Evolutionary conservation across 2,329 filamentous ascomycete genomes (phyloP).

Genomic region (Diaporthe longicolla): DNA sequence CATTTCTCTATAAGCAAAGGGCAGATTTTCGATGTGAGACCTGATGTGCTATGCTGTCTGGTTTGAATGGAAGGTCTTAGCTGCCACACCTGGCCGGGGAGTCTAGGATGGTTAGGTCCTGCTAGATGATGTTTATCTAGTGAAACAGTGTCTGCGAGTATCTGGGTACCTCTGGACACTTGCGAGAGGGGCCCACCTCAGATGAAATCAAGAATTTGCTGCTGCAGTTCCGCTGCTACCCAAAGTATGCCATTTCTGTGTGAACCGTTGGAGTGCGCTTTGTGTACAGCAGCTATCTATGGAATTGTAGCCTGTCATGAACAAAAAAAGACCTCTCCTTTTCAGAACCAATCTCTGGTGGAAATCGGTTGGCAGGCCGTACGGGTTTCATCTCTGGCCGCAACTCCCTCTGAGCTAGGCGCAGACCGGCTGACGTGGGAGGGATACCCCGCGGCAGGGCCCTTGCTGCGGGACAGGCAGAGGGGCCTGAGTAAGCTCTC

Average conservation of each 20-base stretch:
- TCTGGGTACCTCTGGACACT: constrained; percentile 3
- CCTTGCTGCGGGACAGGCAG: constrained; percentile 31
- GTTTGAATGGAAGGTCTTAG: background rate
- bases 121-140: background rate
- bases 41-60: background rate
- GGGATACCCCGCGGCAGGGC: constrained; percentile 36
- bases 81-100: background rate
- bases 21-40: background rate
- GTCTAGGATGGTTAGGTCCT: background rate
- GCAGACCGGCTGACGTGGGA: constrained; percentile 22
- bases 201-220: constrained; percentile 18
- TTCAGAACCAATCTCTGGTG: background rate
- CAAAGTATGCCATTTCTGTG: background rate
- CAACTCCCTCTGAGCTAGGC: background rate
- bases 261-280: background rate
- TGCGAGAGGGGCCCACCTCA: background rate
- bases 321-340: background rate
- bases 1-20: background rate
- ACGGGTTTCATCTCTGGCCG: background rate
- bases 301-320: background rate
- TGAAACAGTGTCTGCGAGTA: background rate
- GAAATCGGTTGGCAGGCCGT: background rate
- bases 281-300: background rate
- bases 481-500: constrained; percentile 40
- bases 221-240: background rate